phyloP scores from a whole-genome alignment of 73 alveolate genomes.

The Uronychia binucleata region DNA sequence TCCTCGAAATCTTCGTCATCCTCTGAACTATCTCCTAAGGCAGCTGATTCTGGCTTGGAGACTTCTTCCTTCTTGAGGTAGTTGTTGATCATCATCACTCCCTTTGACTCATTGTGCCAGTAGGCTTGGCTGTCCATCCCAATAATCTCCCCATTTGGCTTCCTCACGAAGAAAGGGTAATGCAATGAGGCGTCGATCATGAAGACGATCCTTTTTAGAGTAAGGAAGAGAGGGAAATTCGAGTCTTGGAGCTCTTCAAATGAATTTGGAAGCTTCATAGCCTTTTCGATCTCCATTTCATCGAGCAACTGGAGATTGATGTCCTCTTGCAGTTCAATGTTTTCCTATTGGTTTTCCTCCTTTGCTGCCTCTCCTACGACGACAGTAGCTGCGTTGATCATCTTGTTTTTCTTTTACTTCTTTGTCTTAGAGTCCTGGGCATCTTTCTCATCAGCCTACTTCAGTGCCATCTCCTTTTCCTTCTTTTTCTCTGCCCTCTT shows the following conservation, averaged over 20 bases:
- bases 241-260: constrained; percentile 55
- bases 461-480: constrained; percentile 21
- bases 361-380: constrained; percentile 16
- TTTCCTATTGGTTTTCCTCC: constrained; percentile 26
- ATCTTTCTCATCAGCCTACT: constrained; percentile 8
- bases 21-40: constrained; percentile 5
- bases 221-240: constrained; percentile 84
- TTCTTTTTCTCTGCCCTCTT: constrained; percentile 34
- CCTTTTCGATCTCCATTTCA: constrained; percentile 50
- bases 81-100: constrained; percentile 73
- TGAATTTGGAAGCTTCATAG: constrained; percentile 63
- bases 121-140: constrained; percentile 65
- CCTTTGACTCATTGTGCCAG: constrained; percentile 87
- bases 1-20: constrained; percentile 34
- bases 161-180: constrained; percentile 84
- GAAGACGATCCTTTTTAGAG: constrained; percentile 76
- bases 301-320: constrained; percentile 69
- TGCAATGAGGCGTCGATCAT: constrained; percentile 80
- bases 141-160: constrained; percentile 58
- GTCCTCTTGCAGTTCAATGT: constrained; percentile 25
- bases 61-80: constrained; percentile 38
- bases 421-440: background rate
- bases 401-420: constrained; percentile 16
- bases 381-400: constrained; percentile 11
- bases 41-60: background rate